These are phyloP conservation scores for Lachnum nothofagi DNA, from an alignment of 2,329 filamentous ascomycete genomes.

Conservation along the genomic window DNA sequence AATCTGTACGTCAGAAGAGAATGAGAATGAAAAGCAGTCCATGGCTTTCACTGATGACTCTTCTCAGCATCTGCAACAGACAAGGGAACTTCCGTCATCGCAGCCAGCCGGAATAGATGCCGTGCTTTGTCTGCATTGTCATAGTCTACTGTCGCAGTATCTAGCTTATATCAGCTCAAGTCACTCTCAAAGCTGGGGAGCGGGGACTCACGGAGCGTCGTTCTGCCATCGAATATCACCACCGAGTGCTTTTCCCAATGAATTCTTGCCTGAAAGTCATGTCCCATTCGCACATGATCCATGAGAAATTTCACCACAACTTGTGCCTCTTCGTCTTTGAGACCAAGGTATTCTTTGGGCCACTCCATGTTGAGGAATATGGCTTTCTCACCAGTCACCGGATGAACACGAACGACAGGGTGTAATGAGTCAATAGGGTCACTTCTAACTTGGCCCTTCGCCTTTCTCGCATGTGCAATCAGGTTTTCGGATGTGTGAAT, in stretches of 20 bases:
- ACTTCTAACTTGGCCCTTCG: slow-evolving; percentile 58
- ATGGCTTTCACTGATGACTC: slow-evolving; percentile 5
- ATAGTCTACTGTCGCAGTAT: slow-evolving; percentile 47
- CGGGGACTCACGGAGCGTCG: slow-evolving; percentile 39
- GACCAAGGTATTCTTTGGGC: slow-evolving; percentile 60
- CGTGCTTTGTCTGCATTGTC: slow-evolving; percentile 42
- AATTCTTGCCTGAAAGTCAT: slow-evolving; percentile 68
- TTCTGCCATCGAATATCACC: slow-evolving; percentile 47
- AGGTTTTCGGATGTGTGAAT: slow-evolving; percentile 55
- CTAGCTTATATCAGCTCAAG: slow-evolving; percentile 27
- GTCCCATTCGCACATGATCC: slow-evolving; percentile 60
- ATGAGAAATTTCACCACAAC: slow-evolving; percentile 60
- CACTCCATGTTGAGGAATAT: slow-evolving; percentile 67
- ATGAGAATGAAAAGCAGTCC: background rate
- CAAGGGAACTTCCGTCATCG: slow-evolving; percentile 45
- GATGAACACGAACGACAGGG: slow-evolving; percentile 65
- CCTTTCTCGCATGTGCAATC: slow-evolving; percentile 49
- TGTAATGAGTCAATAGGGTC: slow-evolving; percentile 60
- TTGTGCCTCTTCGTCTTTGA: slow-evolving; percentile 65
- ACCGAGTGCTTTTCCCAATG: slow-evolving; percentile 54
- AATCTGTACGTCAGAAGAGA: background rate
- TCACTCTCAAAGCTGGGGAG: background rate
- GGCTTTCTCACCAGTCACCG: slow-evolving; percentile 67
- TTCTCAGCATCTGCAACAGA: slow-evolving; percentile 33
- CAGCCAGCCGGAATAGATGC: slow-evolving; percentile 46